phyloP scores from a whole-genome alignment of 768 basidiomycete species.

The Paxillus ammoniavirescens region DNA sequence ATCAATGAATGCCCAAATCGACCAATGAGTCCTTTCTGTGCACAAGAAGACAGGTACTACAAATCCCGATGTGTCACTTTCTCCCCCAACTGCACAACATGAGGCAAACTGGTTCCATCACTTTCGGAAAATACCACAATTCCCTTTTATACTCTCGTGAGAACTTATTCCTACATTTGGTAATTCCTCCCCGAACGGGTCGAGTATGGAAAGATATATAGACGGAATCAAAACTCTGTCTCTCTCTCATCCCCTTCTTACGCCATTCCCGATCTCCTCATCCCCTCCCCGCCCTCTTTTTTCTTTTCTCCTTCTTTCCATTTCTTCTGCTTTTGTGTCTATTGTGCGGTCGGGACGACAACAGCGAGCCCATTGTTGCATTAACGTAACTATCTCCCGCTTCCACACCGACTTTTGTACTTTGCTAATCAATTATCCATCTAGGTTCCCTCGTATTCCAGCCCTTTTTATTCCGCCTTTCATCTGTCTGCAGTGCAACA shows the following conservation, averaged over 20 bases:
- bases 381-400: constrained; percentile 30
- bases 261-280: constrained; percentile 21
- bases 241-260: constrained; percentile 29
- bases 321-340: constrained; percentile 29
- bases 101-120: constrained; percentile 19
- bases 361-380: constrained; percentile 30
- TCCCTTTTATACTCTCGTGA: constrained; percentile 10
- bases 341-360: constrained; percentile 34
- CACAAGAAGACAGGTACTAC: constrained; percentile 29
- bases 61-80: constrained; percentile 22
- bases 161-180: constrained; percentile 13
- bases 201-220: constrained; percentile 29
- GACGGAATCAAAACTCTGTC: constrained; percentile 28
- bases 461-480: constrained; percentile 32
- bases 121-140: constrained; percentile 15
- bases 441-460: constrained; percentile 32
- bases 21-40: constrained; percentile 2
- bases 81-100: constrained; percentile 19
- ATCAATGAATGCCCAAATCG: constrained; percentile 25
- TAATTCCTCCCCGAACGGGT: background rate
- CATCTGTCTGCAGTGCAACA: constrained; percentile 48
- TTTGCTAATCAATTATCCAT: background rate
- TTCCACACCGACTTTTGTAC: background rate
- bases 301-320: constrained; percentile 18
- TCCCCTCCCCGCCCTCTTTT: constrained; percentile 41